A percentile compares a stretch with the other conserved stretches of the same genome.
Evolutionary conservation across 768 basidiomycete species (phyloP).

Genomic region (Leucocoprinus leucothites): DNA sequence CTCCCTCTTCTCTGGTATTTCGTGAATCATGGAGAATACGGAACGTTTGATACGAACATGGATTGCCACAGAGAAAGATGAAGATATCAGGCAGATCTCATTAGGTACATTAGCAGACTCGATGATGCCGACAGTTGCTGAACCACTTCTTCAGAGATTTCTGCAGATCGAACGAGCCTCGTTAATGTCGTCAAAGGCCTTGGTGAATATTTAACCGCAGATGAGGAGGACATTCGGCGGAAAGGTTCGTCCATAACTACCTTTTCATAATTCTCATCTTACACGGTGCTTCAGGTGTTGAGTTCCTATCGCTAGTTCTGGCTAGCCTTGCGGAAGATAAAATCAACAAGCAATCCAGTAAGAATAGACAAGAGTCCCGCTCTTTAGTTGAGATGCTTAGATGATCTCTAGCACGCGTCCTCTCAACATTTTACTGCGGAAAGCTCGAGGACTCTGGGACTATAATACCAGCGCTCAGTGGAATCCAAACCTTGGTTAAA

Average conservation of each 20-base stretch:
- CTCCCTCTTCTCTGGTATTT: neutral
- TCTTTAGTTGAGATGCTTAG: conserved; percentile 1
- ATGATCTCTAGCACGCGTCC: conserved; percentile 61
- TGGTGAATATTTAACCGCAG: conserved; percentile 84
- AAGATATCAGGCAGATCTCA: conserved; percentile 56
- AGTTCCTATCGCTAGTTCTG: conserved; percentile 74
- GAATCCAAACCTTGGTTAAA: conserved; percentile 62
- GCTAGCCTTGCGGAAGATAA: conserved; percentile 53
- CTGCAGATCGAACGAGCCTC: conserved; percentile 54
- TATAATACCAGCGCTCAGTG: conserved; percentile 77
- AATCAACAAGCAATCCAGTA: conserved; percentile 83
- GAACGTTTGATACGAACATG: conserved; percentile 64
- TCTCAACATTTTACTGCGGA: conserved; percentile 78
- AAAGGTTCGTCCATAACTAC: conserved; percentile 54
- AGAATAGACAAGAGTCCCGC: conserved; percentile 17
- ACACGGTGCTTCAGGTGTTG: conserved; percentile 60
- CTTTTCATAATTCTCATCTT: neutral
- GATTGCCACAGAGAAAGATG: conserved; percentile 62
- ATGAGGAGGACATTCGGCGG: conserved; percentile 71
- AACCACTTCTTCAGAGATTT: conserved; percentile 35
- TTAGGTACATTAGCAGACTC: conserved; percentile 42
- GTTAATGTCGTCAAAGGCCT: conserved; percentile 82
- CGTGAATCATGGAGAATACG: conserved; percentile 31
- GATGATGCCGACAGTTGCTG: neutral
- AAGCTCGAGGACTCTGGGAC: conserved; percentile 88